Evolutionary conservation across 208 protist genomes (phyloP).

Genomic region (Crithidia expoeki): DNA sequence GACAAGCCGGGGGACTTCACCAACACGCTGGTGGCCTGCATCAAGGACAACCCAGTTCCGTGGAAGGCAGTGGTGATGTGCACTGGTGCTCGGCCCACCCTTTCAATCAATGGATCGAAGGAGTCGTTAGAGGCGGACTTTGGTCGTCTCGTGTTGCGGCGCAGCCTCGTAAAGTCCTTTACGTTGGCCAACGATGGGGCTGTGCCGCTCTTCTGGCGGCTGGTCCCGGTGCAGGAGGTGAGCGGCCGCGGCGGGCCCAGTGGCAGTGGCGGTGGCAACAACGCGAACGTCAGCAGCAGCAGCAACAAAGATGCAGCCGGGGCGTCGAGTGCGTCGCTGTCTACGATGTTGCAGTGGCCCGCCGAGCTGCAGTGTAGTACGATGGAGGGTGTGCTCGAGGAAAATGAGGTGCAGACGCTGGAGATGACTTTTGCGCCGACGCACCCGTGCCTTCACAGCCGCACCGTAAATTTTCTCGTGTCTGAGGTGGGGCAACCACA

Average conservation of each 20-base stretch:
- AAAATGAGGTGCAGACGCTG: conserved; percentile 57
- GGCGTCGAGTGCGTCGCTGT: conserved; percentile 1
- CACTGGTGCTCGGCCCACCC: conserved; percentile 80
- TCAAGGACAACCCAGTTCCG: conserved; percentile 93
- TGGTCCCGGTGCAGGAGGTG: conserved; percentile 23
- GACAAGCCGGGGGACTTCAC: conserved; percentile 81
- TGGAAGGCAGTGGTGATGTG: conserved; percentile 85
- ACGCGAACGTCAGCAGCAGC: no score
- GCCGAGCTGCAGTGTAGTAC: conserved; percentile 74
- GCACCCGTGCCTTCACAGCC: conserved; percentile 75
- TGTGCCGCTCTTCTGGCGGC: conserved; percentile 80
- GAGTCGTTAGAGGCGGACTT: conserved; percentile 74
- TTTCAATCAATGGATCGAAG: conserved; percentile 81
- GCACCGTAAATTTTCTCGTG: conserved; percentile 64
- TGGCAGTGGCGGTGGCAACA: not conserved
- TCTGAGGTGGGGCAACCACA: conserved; percentile 44
- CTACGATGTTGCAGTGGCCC: conserved; percentile 52
- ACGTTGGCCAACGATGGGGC: conserved; percentile 77
- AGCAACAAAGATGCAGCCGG: not conserved
- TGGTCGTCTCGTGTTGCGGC: conserved; percentile 76
- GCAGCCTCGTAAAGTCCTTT: conserved; percentile 41
- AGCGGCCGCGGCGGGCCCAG: not conserved
- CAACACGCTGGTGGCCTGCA: conserved; percentile 84
- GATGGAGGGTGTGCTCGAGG: conserved; percentile 71
- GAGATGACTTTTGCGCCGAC: conserved; percentile 71